Conservation (phyloP, 2,329 filamentous ascomycete genomes). For the Trichoderma polysporum region DNA sequence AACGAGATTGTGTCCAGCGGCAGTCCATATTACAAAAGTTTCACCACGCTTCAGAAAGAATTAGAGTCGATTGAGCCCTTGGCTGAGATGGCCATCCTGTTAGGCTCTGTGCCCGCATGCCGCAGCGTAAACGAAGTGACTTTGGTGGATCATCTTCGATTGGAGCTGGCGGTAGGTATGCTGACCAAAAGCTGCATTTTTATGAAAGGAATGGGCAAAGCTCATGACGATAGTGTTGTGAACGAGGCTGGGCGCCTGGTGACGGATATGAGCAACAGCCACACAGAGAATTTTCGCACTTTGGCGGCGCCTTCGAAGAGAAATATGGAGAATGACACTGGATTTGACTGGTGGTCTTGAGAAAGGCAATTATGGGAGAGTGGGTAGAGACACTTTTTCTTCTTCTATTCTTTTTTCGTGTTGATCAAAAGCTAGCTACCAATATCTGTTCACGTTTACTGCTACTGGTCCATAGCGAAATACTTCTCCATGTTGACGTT, state of each 20-base stretch:
- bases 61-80: background rate
- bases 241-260: conserved; percentile 20
- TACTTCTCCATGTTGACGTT: no score
- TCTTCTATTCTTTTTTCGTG: background rate
- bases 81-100: background rate
- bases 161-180: conserved; percentile 23
- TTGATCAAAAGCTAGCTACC: no score
- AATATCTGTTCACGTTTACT: no score
- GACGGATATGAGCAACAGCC: conserved; percentile 20
- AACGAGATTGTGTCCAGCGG: background rate
- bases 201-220: background rate
- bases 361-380: background rate
- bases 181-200: background rate
- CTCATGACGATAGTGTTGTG: background rate
- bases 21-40: background rate
- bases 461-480: no score
- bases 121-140: background rate
- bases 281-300: conserved; percentile 1
- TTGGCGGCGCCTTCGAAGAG: background rate
- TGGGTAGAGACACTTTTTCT: background rate
- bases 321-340: background rate
- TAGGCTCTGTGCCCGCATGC: background rate
- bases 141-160: conserved; percentile 26
- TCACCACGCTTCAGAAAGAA: background rate
- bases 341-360: background rate